A percentile compares a stretch with the other conserved stretches of the same genome.
phyloP scores from a whole-genome alignment of 352 stramenopile genomes.

The Bremia lactucae region DNA sequence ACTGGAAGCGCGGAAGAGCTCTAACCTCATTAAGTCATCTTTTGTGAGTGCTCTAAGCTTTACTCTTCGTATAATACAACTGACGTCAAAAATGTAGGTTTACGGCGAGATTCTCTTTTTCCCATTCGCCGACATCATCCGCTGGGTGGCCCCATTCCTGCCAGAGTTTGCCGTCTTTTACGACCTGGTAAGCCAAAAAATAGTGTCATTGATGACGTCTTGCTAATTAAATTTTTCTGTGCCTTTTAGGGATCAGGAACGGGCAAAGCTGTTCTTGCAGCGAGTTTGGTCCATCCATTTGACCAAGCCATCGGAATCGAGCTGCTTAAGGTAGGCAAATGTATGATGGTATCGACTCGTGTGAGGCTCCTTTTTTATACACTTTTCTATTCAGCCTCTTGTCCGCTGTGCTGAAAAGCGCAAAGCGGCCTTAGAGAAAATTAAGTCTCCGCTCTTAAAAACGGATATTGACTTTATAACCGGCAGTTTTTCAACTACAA shows the following conservation, averaged over 20 bases:
- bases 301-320: constrained; percentile 80
- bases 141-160: constrained; percentile 46
- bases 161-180: constrained; percentile 73
- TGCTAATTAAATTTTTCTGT: background rate
- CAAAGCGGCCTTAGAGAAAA: constrained; percentile 37
- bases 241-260: constrained; percentile 55
- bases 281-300: constrained; percentile 69
- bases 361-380: background rate
- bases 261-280: constrained; percentile 71
- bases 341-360: background rate
- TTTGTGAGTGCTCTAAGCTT: constrained; percentile 30
- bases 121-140: constrained; percentile 65
- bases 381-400: constrained; percentile 30
- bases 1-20: constrained; percentile 62
- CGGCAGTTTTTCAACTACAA: constrained; percentile 45
- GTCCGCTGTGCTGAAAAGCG: constrained; percentile 71
- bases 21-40: constrained; percentile 69
- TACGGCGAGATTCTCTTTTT: constrained; percentile 84
- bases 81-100: constrained; percentile 27
- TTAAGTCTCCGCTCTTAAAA: constrained; percentile 22
- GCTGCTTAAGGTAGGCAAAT: constrained; percentile 37
- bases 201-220: background rate
- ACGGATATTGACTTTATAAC: constrained; percentile 72
- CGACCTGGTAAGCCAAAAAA: constrained; percentile 41
- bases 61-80: background rate